A percentile compares a stretch with the other conserved stretches of the same genome.
phyloP scores from a whole-genome alignment of 2,329 filamentous ascomycete species.

The Monosporascus sp. region DNA sequence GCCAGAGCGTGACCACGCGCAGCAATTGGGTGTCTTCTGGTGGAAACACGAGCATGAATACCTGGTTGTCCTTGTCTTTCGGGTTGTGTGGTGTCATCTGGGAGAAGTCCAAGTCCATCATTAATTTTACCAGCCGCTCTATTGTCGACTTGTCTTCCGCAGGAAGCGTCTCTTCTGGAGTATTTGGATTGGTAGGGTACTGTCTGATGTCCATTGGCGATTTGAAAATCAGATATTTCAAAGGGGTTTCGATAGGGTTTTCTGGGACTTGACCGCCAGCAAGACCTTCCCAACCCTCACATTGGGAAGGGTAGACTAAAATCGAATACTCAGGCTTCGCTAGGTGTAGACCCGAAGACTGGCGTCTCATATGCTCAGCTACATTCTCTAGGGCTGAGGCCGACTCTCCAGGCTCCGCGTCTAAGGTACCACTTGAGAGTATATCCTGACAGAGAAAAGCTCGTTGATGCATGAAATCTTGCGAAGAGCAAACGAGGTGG shows the following conservation, averaged over 20 bases:
- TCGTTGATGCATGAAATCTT: conserved; percentile 16
- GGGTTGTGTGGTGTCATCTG: conserved; percentile 15
- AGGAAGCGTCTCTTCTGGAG: conserved; percentile 1
- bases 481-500: conserved; percentile 15
- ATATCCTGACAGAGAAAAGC: conserved; percentile 9
- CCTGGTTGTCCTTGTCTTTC: conserved; percentile 17
- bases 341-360: conserved; percentile 19
- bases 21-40: conserved; percentile 15
- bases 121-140: conserved; percentile 11
- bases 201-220: conserved; percentile 10
- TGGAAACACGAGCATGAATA: conserved; percentile 24
- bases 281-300: conserved; percentile 18
- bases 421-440: conserved; percentile 17
- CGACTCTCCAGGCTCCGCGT: conserved; percentile 8
- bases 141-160: conserved; percentile 7
- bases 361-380: conserved; percentile 14
- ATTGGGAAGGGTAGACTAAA: conserved; percentile 21
- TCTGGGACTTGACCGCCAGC: conserved; percentile 4
- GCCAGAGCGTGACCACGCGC: conserved; percentile 21
- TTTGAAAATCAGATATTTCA: conserved; percentile 22
- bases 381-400: conserved; percentile 14
- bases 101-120: conserved; percentile 17
- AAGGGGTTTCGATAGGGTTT: conserved; percentile 3
- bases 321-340: conserved; percentile 22
- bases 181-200: conserved; percentile 13